Conservation (phyloP, 306 rosid genomes). For the Glycine soja region DNA sequence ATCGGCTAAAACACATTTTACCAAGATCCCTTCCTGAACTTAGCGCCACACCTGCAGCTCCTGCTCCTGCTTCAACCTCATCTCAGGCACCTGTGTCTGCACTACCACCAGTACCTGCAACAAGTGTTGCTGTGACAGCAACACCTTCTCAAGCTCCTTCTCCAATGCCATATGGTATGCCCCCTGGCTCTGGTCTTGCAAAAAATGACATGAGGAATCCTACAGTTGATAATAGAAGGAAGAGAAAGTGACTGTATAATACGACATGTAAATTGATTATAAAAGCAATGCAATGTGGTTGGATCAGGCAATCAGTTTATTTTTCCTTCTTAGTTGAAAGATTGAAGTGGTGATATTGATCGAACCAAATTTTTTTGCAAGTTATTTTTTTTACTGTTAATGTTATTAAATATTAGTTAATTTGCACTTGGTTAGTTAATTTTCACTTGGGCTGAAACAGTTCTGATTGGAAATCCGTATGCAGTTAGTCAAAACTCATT, state of each 20-base stretch:
- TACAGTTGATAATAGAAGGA: constrained; percentile 78
- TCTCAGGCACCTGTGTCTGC: constrained; percentile 58
- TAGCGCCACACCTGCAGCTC: constrained; percentile 53
- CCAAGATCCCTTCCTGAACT: constrained; percentile 88
- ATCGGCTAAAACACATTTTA: constrained; percentile 85
- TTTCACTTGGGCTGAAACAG: not conserved
- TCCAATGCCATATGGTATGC: constrained; percentile 77
- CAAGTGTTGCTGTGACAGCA: constrained; percentile 56
- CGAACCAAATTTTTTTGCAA: not conserved
- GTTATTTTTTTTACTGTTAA: constrained; percentile 1
- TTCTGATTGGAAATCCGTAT: not conserved
- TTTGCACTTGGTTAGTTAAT: not conserved
- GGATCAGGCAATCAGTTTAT: not conserved
- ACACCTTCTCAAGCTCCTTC: constrained; percentile 70
- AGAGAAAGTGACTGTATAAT: constrained; percentile 69
- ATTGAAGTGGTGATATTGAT: constrained; percentile 9
- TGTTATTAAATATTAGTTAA: not conserved
- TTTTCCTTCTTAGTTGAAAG: constrained; percentile 8
- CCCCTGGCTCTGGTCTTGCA: constrained; percentile 66
- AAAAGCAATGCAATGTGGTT: not conserved
- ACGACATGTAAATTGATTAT: constrained; percentile 43
- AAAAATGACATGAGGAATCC: constrained; percentile 80
- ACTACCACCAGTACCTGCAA: constrained; percentile 63
- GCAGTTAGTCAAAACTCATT: not conserved
- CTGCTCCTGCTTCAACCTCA: constrained; percentile 62